Evolutionary conservation across 306 rosid genomes (phyloP), one percentile per base, ranked within the genome.

Genomic region (Inga leiocalycina): DNA sequence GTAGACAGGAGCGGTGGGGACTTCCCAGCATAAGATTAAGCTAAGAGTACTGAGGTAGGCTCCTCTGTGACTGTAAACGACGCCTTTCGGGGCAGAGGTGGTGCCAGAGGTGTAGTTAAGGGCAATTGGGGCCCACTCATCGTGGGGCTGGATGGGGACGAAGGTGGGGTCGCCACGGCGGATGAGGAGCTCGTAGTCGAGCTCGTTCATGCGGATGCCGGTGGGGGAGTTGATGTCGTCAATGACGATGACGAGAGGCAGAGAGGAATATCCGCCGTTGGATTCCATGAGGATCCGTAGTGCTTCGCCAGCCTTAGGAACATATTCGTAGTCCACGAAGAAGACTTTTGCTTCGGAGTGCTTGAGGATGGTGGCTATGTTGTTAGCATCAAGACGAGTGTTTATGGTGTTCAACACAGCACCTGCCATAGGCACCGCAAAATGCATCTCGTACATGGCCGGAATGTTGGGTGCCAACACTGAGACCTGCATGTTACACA

Each of bases 371-470:
- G 88, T 35, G 48, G 99, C 98, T 22, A 96, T 84, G 94, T 76
- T 93, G 7, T 81, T 86, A 0, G 97, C 87, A 37, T 96, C 92
- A 0, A 96, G 91, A 66, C 99, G 97, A 14, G 85, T 86, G 89
- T 96, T 96, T 19, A 96, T 85, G 30, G 97, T 81, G 93, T 93
- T 96, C 1, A 96, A 88, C 2, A 93, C 92, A 0, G 89, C 97
- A 1, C 99, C 98, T 0, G 98, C 99, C 99, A 96, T 96, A 1
- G 99, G 96, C 62, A 93, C 98, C 1, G 97, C 98, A 24, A 96
- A 96, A 81, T 96, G 99, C 98, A 96, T 93, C 94, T 96, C 99
- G 46, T 93, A 96, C 96, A 89, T 79, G 52, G 99, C 99, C 35
- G 99, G 99, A 65, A 93, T 80, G 76, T 95, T 95, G 1, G 99